Evolutionary conservation across 805 yeast species (phyloP), one percentile per base, ranked within the genome.

Genomic region (Millerago galiae): DNA sequence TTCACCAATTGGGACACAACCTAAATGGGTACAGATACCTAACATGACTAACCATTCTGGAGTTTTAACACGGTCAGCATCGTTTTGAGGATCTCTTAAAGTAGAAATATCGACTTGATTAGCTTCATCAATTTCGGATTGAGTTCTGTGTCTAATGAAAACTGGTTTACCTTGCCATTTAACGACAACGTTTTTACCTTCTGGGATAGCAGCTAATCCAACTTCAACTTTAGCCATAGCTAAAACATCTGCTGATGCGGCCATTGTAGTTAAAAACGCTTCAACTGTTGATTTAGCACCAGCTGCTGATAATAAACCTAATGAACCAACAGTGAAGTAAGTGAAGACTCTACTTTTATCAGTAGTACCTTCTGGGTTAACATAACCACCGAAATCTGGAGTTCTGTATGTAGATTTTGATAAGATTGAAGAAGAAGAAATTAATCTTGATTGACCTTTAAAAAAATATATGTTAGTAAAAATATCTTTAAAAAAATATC

Each of bases 121-220:
- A 53, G 99, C 99, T 75, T 93, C 99, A 40, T 78, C 87, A 56
- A 93, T 90, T 75, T 93, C 99, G 48, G 74, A 79, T 36, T 77
- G 70, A 36, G 99, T 90, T 80, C 99, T 85, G 79, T 93, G 99
- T 79, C 99, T 91, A 68, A 93, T 89, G 73, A 93, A 93, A 54
- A 93, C 96, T 53, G 99, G 99, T 77, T 93, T 93, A 72, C 99
- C 99, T 72, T 95, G 96, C 99, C 99, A 93, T 73, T 93, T 93
- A 56, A 93, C 95, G 62, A 93, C 87, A 52, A 93, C 95, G 70
- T 93, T 93, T 77, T 91, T 91, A 70, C 98, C 98, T 66, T 83
- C 88, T 60, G 99, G 99, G 53, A 93, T 88, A 50, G 87, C 84
- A 44, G 83, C 79, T 60, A 93, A 81, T 66, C 86, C 90, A 56